Percentiles rank a stretch among this genome's conserved stretches.
These are phyloP conservation scores for Drechslerella dactyloides DNA, from an alignment of 2,329 filamentous ascomycete species.

Conservation along the genomic window DNA sequence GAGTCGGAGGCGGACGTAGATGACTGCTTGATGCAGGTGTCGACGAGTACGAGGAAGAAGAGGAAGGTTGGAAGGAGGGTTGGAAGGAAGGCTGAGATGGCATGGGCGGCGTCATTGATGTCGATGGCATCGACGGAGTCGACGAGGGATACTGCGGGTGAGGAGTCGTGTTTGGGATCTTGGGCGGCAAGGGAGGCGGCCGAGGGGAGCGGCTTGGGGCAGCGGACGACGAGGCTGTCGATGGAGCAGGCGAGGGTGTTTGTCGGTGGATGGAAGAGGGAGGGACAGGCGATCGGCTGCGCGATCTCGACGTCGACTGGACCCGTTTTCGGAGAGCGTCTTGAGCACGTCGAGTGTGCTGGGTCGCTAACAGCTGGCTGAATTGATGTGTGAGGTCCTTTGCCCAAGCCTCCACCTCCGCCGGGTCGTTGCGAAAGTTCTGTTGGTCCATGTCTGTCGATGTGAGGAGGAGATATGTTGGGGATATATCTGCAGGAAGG, in stretches of 20 bases:
- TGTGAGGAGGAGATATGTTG: slow-evolving; percentile 49
- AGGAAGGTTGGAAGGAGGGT: slow-evolving; percentile 58
- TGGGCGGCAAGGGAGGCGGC: slow-evolving; percentile 54
- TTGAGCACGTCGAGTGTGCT: slow-evolving; percentile 85
- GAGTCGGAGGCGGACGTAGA: slow-evolving; percentile 44
- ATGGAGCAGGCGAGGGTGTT: slow-evolving; percentile 45
- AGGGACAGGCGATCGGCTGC: slow-evolving; percentile 66
- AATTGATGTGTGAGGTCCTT: slow-evolving; percentile 81
- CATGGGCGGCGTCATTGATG: slow-evolving; percentile 51
- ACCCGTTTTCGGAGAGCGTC: slow-evolving; percentile 59
- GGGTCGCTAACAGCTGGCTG: slow-evolving; percentile 79
- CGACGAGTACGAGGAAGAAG: slow-evolving; percentile 63
- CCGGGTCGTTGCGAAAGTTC: slow-evolving; percentile 56
- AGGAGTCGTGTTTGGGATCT: slow-evolving; percentile 53
- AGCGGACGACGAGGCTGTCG: slow-evolving; percentile 57
- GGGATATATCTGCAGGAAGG: slow-evolving; percentile 51
- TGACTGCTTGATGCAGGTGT: slow-evolving; percentile 59
- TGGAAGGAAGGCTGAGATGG: slow-evolving; percentile 19
- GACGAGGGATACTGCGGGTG: slow-evolving; percentile 38
- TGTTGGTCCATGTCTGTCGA: slow-evolving; percentile 58
- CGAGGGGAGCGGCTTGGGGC: slow-evolving; percentile 62
- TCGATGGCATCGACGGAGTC: slow-evolving; percentile 46
- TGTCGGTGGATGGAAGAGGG: slow-evolving; percentile 58
- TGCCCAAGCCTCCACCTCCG: slow-evolving; percentile 74
- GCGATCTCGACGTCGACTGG: slow-evolving; percentile 64